These are phyloP conservation scores for Picochlorum sp. DNA, from an alignment of 139 green algal genomes.

Conservation along the genomic window DNA sequence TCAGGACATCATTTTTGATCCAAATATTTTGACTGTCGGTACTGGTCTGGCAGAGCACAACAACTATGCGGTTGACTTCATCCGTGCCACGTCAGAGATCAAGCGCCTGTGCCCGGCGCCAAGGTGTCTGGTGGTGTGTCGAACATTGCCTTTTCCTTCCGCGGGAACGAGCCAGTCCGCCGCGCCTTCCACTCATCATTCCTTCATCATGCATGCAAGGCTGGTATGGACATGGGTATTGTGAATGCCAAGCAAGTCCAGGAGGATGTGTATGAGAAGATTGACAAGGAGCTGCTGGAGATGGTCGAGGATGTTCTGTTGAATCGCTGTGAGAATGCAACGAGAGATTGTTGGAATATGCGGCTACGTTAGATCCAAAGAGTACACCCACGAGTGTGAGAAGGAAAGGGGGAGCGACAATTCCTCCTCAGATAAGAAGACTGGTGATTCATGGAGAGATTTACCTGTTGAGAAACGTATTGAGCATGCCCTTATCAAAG, in stretches of 20 bases:
- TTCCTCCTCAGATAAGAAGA: neutral
- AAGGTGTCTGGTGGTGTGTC: slow-evolving; percentile 96
- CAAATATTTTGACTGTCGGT: slow-evolving; percentile 97
- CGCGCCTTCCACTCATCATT: slow-evolving; percentile 90
- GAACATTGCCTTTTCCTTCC: slow-evolving; percentile 98
- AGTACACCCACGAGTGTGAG: slow-evolving; percentile 74
- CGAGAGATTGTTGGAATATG: slow-evolving; percentile 91
- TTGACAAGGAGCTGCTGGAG: slow-evolving; percentile 96
- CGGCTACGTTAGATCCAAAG: slow-evolving; percentile 85
- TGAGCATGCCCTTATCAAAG: slow-evolving; percentile 91
- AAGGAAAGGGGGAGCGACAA: slow-evolving; percentile 40
- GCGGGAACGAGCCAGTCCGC: slow-evolving; percentile 91
- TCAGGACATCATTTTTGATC: slow-evolving; percentile 98
- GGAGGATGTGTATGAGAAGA: slow-evolving; percentile 90
- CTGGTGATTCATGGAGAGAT: slow-evolving; percentile 66
- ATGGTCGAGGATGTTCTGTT: slow-evolving; percentile 97
- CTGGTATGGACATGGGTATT: slow-evolving; percentile 99
- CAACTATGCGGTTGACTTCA: slow-evolving; percentile 99
- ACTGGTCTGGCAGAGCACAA: slow-evolving; percentile 96
- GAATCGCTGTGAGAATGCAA: slow-evolving; percentile 93
- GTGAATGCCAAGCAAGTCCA: slow-evolving; percentile 88
- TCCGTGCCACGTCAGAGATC: slow-evolving; percentile 83
- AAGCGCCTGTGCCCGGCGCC: slow-evolving; percentile 84
- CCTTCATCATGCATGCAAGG: slow-evolving; percentile 86
- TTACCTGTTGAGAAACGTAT: slow-evolving; percentile 77